Base-by-base conservation (phyloP, 805 yeast genomes). In the Kodamaea hsintzibuensis region DNA sequence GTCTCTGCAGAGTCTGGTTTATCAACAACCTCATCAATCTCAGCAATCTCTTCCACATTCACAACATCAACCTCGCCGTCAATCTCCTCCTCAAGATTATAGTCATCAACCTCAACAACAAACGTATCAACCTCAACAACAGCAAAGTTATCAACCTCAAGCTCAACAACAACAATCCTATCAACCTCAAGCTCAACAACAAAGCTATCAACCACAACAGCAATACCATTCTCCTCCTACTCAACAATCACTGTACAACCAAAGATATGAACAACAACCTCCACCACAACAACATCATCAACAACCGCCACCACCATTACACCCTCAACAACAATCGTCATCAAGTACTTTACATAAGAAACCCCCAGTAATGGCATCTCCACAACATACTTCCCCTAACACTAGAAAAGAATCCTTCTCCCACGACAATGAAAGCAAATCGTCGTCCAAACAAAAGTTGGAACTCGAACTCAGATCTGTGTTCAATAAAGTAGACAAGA, bases 401-500 rank as follows among this genome's bases (percentile, higher is more conserved):
- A 51, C 42, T 18, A 43, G 30, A 46, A 44, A 7, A 42, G 37
- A 42, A 19, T 45, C 12, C 42, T 37, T 37, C 6, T 37, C 40
- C 13, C 39, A 13, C 38, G 35, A n/a, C 38, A 17, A 27, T 48
- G 53, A 55, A 19, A 39, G 53, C 4, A 61, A 62, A 50, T 38
- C 57, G n/a, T 58, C 73, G 3, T 62, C 74, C 25, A 75, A 75
- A 59, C 77, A 73, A 37, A 69, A 73, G 53, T 62, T 81, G 14
- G 85, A 82, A 57, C 65, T 68, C 19, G 83, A 80, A 57, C 68
- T 82, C 48, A 65, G 81, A 39, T 71, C 76, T 4, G 73, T 82
- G 13, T 83, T 83, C 60, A 83, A 79, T 52, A 77, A 77, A 51
- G 84, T 80, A 3, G 88, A 85, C 64, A 69, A 78, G 35, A 77